Conservation (phyloP, 108 stramenopile genomes). For the Parmales sp. region DNA sequence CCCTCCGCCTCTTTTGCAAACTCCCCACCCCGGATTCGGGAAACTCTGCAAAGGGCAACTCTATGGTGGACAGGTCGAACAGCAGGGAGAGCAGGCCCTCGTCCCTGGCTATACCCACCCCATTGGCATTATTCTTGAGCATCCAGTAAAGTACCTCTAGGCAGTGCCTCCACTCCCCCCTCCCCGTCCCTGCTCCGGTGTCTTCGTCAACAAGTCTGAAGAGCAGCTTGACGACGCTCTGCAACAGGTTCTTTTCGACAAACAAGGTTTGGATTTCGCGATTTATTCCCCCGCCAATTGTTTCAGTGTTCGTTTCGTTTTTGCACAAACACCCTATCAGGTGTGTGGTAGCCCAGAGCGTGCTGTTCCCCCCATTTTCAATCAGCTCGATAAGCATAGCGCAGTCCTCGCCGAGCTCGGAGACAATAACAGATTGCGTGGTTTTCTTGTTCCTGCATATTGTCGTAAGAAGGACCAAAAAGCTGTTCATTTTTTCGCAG, state of each 20-base stretch:
- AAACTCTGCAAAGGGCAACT: slow-evolving; percentile 3
- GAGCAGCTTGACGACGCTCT: not conserved
- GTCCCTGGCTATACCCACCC: not conserved
- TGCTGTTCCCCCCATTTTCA: not conserved
- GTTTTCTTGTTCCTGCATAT: not conserved
- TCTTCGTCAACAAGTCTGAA: not conserved
- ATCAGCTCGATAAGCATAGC: not conserved
- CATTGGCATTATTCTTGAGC: not conserved
- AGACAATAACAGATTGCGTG: not conserved
- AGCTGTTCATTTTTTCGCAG: not conserved
- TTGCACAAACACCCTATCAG: not conserved
- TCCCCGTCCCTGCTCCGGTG: not conserved
- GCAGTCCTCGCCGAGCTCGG: not conserved
- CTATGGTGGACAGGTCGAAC: not conserved
- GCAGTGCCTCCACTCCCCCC: not conserved
- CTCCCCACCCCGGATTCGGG: not conserved
- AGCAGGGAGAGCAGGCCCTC: not conserved
- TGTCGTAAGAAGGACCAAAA: not conserved
- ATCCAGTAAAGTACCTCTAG: not conserved
- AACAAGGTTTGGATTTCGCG: not conserved
- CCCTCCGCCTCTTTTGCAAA: not conserved
- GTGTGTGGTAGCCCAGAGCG: not conserved
- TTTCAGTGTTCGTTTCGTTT: not conserved
- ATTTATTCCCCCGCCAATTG: not conserved
- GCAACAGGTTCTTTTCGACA: not conserved